phyloP scores from a whole-genome alignment of 257 asterid genomes.

The Osmanthus fragrans region DNA sequence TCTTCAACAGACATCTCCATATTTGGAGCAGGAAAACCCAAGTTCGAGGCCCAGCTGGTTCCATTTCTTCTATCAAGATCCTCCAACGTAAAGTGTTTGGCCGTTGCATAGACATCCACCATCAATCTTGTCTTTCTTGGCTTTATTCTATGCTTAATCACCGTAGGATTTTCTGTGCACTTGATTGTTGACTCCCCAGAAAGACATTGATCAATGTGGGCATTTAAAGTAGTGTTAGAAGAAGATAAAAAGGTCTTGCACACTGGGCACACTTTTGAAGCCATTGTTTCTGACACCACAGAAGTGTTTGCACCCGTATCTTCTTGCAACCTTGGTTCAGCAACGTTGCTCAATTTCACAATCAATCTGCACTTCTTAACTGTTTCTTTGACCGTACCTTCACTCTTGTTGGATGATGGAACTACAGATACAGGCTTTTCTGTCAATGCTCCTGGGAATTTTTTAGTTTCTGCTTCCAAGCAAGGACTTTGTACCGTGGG shows the following conservation, averaged over 20 bases:
- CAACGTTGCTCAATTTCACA: slow-evolving; percentile 41
- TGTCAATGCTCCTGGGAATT: slow-evolving; percentile 5
- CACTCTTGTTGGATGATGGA: slow-evolving; percentile 34
- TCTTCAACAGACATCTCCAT: slow-evolving; percentile 33
- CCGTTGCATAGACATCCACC: slow-evolving; percentile 76
- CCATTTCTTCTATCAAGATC: slow-evolving; percentile 92
- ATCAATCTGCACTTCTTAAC: slow-evolving; percentile 62
- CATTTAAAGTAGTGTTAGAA: slow-evolving; percentile 93
- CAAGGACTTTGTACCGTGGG: slow-evolving; percentile 26
- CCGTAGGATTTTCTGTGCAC: slow-evolving; percentile 45
- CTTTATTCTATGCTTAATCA: slow-evolving; percentile 66
- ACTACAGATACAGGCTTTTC: slow-evolving; percentile 29
- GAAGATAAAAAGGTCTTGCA: slow-evolving; percentile 93
- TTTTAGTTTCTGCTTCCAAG: slow-evolving; percentile 35
- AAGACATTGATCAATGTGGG: slow-evolving; percentile 95
- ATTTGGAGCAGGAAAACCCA: slow-evolving; percentile 39
- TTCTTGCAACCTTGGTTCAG: slow-evolving; percentile 43
- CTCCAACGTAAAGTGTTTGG: slow-evolving; percentile 69
- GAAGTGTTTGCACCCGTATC: slow-evolving; percentile 35
- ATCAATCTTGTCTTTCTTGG: slow-evolving; percentile 66
- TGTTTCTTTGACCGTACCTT: slow-evolving; percentile 30
- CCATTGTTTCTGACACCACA: slow-evolving; percentile 64
- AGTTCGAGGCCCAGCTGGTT: slow-evolving; percentile 67
- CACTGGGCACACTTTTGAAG: slow-evolving; percentile 93
- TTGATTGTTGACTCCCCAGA: slow-evolving; percentile 59